Evolutionary conservation across 257 asterid genomes (phyloP), one percentile per base, ranked within the genome.

Genomic region (Coffea canephora): DNA sequence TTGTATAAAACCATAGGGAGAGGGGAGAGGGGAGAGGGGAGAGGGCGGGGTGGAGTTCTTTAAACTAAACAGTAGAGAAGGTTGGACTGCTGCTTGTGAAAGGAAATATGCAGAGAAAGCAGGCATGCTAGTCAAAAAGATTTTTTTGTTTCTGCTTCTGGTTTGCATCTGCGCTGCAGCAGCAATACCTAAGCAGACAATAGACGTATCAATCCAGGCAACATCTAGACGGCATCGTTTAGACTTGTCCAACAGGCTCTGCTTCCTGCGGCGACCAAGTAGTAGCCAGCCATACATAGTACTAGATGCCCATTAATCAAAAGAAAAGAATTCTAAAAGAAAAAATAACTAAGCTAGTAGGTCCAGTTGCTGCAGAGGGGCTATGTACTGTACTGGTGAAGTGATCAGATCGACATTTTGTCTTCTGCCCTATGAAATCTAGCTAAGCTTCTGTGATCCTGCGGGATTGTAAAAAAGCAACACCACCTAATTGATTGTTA

Each of bases 101-200:
- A 55, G 77, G 71, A 78, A 21, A 78, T 52, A 41, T 54, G 57
- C 72, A 39, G n/a, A 39, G 76, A 64, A 77, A 74, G 84, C 79
- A 72, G 75, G 90, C 91, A 86, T 87, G 91, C 79, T 75, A 82
- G 93, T 89, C 93, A 91, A 89, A 72, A 86, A 74, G 78, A 83
- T 77, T 76, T 74, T 71, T 8, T 39, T 39, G 43, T 39, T 39
- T 39, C 43, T 27, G 64, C 77, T 61, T 70, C 49, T 82, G 77
- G 34, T 66, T 48, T 79, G 78, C 18, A 83, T 78, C 49, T 39
- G 34, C 34, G 34, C 34, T 81, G 79, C 82, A 75, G 66, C 61
- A 18, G 73, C 78, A 73, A 31, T 11, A 64, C 66, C 77, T 27
- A 43, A 67, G 68, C 9, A 23, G 80, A 70, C 31, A 81, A 81